Evolutionary conservation across 2,329 filamentous ascomycete genomes (phyloP).

Genomic region (Sclerotinia trifoliorum): DNA sequence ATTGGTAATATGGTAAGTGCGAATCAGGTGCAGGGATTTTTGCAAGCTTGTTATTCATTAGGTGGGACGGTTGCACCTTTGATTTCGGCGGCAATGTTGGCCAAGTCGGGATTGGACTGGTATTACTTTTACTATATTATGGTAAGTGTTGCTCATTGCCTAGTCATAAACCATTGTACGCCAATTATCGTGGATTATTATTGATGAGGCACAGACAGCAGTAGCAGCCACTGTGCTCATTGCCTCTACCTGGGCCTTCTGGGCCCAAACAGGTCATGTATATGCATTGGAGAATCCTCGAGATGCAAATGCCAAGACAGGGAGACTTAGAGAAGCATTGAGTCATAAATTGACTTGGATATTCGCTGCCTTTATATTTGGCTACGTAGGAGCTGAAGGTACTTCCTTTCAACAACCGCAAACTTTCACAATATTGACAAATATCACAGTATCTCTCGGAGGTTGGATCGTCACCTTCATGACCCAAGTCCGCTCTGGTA

Average conservation of each 20-base stretch:
- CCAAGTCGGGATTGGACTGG: conserved; percentile 61
- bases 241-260: conserved; percentile 57
- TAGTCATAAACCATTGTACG: not conserved
- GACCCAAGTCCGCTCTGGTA: conserved; percentile 72
- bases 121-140: conserved; percentile 76
- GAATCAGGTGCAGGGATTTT: conserved; percentile 71
- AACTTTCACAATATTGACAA: not conserved
- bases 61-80: conserved; percentile 66
- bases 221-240: conserved; percentile 56
- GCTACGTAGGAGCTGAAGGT: conserved; percentile 72
- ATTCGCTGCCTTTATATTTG: conserved; percentile 68
- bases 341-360: conserved; percentile 61
- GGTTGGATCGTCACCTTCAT: conserved; percentile 87
- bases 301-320: conserved; percentile 39
- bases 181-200: not conserved
- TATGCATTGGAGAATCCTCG: conserved; percentile 54
- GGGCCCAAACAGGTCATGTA: conserved; percentile 55
- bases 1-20: conserved; percentile 64
- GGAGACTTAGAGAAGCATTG: conserved; percentile 39
- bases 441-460: conserved; percentile 58
- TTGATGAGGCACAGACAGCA: conserved; percentile 45
- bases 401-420: not conserved
- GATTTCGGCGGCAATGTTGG: conserved; percentile 52
- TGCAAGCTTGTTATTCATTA: conserved; percentile 71
- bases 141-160: conserved; percentile 45